A percentile compares a stretch with the other conserved stretches of the same genome.
Evolutionary conservation across 2,329 filamentous ascomycete species (phyloP).

Genomic region (Penicillium sp.): DNA sequence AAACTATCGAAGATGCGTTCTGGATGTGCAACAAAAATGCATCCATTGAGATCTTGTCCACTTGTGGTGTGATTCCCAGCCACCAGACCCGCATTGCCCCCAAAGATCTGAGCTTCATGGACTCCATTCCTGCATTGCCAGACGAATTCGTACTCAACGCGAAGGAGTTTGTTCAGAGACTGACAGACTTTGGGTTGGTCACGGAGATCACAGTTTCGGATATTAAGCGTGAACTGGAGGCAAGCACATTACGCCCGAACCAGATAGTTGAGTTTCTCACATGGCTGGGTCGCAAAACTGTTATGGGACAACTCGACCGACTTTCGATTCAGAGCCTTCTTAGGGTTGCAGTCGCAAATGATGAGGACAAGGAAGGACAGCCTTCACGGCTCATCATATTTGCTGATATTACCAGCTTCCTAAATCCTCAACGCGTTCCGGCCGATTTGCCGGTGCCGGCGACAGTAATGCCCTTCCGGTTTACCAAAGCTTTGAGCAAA

Average conservation of each 20-base stretch:
- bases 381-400: conserved; percentile 73
- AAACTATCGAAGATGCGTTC: conserved; percentile 90
- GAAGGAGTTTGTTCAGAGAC: conserved; percentile 71
- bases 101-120: conserved; percentile 73
- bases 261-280: conserved; percentile 80
- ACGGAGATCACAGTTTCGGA: conserved; percentile 83
- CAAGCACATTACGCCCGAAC: conserved; percentile 72
- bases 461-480: conserved; percentile 78
- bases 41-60: conserved; percentile 84
- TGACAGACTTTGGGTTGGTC: conserved; percentile 83
- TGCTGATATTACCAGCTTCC: conserved; percentile 69
- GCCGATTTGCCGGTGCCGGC: conserved; percentile 76
- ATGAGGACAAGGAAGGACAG: conserved; percentile 57
- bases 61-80: conserved; percentile 80
- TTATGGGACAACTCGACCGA: conserved; percentile 69
- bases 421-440: conserved; percentile 75
- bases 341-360: conserved; percentile 62
- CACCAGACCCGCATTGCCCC: conserved; percentile 74
- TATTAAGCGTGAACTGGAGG: conserved; percentile 77
- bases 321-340: conserved; percentile 68
- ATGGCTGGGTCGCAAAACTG: conserved; percentile 75
- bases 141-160: conserved; percentile 67
- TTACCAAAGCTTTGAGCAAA: conserved; percentile 67
- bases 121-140: conserved; percentile 82
- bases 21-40: conserved; percentile 86